Conservation (phyloP, 495 filamentous ascomycete species). For the Margaritispora aquatica region DNA sequence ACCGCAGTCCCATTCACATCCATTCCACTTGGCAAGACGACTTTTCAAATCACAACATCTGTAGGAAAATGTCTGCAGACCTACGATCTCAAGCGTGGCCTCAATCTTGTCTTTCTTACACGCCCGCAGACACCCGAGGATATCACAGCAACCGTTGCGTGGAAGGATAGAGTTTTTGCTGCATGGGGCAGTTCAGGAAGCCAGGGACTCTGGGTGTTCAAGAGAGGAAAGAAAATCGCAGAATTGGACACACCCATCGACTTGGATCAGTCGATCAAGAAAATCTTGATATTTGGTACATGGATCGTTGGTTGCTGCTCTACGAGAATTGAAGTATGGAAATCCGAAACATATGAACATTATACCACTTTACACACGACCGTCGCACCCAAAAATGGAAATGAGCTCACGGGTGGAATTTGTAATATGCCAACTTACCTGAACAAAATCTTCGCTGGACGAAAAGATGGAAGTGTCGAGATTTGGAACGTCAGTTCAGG, state of each 20-base stretch:
- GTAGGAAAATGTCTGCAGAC: constrained; percentile 87
- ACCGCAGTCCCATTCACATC: constrained; percentile 83
- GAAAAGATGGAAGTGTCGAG: constrained; percentile 81
- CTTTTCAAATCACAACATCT: constrained; percentile 94
- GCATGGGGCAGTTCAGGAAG: constrained; percentile 66
- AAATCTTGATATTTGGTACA: constrained; percentile 77
- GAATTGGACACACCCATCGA: constrained; percentile 60
- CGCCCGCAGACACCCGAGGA: constrained; percentile 77
- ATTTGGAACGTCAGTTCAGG: constrained; percentile 96
- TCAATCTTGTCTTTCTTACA: constrained; percentile 89
- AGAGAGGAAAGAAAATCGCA: constrained; percentile 80
- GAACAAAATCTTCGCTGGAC: constrained; percentile 90
- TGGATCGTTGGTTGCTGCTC: constrained; percentile 82
- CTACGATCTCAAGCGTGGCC: constrained; percentile 81
- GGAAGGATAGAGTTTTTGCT: constrained; percentile 80
- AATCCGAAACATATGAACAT: constrained; percentile 72
- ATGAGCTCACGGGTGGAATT: constrained; percentile 63
- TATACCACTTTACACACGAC: constrained; percentile 71
- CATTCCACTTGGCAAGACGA: constrained; percentile 83
- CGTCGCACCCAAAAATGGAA: constrained; percentile 38
- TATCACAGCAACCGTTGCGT: constrained; percentile 82
- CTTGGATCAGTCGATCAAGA: constrained; percentile 60
- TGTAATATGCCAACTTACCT: constrained; percentile 86
- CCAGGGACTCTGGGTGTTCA: constrained; percentile 87
- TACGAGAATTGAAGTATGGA: constrained; percentile 83